Evolutionary conservation across 163 green algal genomes (phyloP).

Genomic region (Trebouxiophyceae sp.): DNA sequence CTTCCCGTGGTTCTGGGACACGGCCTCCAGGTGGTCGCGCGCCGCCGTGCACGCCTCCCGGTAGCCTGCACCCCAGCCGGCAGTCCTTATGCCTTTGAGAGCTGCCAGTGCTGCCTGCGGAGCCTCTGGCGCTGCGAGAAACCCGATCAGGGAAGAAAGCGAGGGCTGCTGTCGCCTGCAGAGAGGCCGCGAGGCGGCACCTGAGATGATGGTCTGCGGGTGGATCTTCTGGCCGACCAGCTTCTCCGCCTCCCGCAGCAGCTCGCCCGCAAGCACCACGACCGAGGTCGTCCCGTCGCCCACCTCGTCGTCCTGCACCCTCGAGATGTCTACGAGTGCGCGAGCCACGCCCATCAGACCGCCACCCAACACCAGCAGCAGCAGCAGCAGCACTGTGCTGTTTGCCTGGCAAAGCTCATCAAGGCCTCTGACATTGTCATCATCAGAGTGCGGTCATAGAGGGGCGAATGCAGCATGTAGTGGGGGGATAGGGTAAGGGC

Average conservation of each 20-base stretch:
- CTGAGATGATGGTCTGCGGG: conserved; percentile 96
- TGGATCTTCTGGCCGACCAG: conserved; percentile 91
- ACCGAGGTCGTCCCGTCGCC: conserved; percentile 97
- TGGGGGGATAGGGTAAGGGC: too few species aligned
- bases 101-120: too few species aligned
- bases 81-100: too few species aligned
- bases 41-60: conserved; percentile 68
- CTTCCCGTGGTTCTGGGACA: conserved; percentile 59
- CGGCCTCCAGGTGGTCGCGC: conserved; percentile 46
- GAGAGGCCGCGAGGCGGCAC: too few species aligned
- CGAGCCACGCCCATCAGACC: too few species aligned
- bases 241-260: conserved; percentile 93
- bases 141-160: too few species aligned
- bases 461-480: too few species aligned
- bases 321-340: conserved; percentile 89
- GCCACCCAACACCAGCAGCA: not conserved
- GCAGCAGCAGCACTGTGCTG: not conserved
- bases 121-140: not conserved
- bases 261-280: conserved; percentile 95
- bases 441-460: too few species aligned
- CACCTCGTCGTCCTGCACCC: conserved; percentile 97
- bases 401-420: not conserved
- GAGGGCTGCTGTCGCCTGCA: too few species aligned
- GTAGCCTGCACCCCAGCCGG: conserved; percentile 70
- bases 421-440: too few species aligned